Conservation (phyloP, 352 stramenopile species). For the Phytopythium boreale region DNA sequence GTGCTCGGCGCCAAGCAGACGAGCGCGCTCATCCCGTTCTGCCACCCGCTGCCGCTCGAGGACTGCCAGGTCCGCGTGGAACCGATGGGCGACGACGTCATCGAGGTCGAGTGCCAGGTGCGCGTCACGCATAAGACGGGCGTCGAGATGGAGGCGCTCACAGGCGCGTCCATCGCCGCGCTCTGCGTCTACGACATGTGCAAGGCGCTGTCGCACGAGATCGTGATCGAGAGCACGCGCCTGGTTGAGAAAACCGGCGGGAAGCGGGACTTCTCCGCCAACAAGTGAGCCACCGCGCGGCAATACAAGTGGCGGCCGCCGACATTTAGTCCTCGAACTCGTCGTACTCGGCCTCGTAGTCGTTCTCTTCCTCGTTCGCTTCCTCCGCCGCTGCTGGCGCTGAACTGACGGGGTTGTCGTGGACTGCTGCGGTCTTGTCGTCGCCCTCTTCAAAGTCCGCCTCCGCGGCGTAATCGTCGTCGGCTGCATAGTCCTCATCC, state of each 20-base stretch:
- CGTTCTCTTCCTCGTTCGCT: conserved; percentile 17
- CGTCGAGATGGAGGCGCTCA: conserved; percentile 96
- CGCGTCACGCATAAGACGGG: conserved; percentile 92
- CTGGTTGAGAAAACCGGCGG: conserved; percentile 92
- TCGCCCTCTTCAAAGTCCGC: conserved; percentile 28
- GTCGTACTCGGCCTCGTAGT: conserved; percentile 58
- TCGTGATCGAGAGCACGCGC: conserved; percentile 90
- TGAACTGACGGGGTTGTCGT: neutral
- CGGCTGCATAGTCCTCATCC: conserved; percentile 19
- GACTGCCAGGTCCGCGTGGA: conserved; percentile 87
- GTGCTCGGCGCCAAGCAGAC: conserved; percentile 94
- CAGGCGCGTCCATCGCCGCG: conserved; percentile 90
- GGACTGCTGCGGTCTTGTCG: neutral
- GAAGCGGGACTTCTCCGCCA: conserved; percentile 71
- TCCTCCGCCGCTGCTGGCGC: neutral
- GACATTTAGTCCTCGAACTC: conserved; percentile 45
- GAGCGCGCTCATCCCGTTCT: conserved; percentile 92
- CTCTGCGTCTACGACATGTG: conserved; percentile 99
- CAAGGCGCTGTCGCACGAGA: conserved; percentile 95
- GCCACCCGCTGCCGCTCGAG: conserved; percentile 91
- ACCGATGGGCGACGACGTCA: conserved; percentile 42
- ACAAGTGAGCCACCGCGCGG: conserved; percentile 4
- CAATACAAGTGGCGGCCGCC: neutral
- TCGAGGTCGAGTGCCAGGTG: conserved; percentile 88
- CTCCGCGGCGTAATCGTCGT: conserved; percentile 24